Evolutionary conservation across 331 rosid species (phyloP), one percentile per base, ranked within the genome.

Genomic region (Dryas integrifolia): DNA sequence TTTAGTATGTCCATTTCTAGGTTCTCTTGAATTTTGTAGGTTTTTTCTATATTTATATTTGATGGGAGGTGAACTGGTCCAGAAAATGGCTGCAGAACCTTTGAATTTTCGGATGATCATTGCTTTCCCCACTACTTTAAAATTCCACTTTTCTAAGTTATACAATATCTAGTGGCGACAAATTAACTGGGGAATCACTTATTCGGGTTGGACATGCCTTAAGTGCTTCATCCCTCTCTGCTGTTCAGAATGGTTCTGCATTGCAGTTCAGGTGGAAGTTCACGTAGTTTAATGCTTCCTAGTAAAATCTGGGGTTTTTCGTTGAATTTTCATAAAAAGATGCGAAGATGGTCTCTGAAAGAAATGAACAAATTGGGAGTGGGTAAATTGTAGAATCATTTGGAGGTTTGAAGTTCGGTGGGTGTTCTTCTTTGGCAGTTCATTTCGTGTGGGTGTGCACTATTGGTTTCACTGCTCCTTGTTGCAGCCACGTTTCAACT

Each of bases 181-280:
- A 63, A 59, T 13, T 45, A 72, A 13, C 3, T 30, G 67, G 67
- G 41, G 86, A 61, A 76, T 71, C 64, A 77, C 65, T 21, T 70
- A 78, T 30, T 67, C 10, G 68, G 52, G 77, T 73, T 12, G 40
- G 60, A 24, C 58, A 35, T 58, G 58, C 67, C 49, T 73, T 65
- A 69, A 56, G 60, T 74, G 81, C 55, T 56, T 85, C 82, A 74
- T 56, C 56, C 72, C 70, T 60, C 26, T 67, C 52, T 79, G 30
- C 72, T 21, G 68, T 81, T 79, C 50, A 60, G 80, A 72, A 82
- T 55, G 62, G 65, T 78, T 76, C 44, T 66, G 74, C 39, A 72
- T 73, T 70, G 21, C 44, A 75, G 74, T 50, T 79, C 73, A n/a
- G 76, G 70, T 73, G 82, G 71, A 60, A 65, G 57, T 21, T 70